phyloP scores from a whole-genome alignment of 2,329 filamentous ascomycete genomes.

The Arthrobotrys iridis region DNA sequence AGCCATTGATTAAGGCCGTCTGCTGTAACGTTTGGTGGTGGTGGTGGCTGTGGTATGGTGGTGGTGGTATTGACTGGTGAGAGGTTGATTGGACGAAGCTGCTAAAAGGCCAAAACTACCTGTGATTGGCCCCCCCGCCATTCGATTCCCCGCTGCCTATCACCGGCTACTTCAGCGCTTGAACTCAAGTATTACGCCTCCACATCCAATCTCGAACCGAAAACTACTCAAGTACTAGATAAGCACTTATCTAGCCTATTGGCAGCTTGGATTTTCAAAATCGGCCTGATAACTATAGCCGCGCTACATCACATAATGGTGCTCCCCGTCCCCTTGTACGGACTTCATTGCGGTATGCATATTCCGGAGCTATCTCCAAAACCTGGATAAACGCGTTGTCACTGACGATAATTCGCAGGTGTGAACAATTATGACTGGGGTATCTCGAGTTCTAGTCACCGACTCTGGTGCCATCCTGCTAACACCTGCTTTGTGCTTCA shows the following conservation, averaged over 20 bases:
- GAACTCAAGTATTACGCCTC: too few species aligned
- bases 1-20: neutral
- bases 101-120: too few species aligned
- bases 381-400: constrained; percentile 3
- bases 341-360: constrained; percentile 56
- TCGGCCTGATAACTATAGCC: too few species aligned
- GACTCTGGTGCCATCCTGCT: constrained; percentile 27
- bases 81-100: too few species aligned
- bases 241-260: neutral
- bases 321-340: constrained; percentile 57
- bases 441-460: constrained; percentile 61
- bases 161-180: too few species aligned
- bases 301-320: constrained; percentile 27
- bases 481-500: constrained; percentile 29
- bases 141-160: too few species aligned
- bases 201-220: too few species aligned
- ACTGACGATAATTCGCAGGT: constrained; percentile 67
- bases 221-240: too few species aligned
- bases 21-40: too few species aligned
- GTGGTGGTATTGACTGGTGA: too few species aligned
- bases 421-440: constrained; percentile 99
- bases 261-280: neutral
- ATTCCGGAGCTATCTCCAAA: neutral
- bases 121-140: too few species aligned
- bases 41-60: too few species aligned